A percentile compares a stretch with the other conserved stretches of the same genome.
Evolutionary conservation across 2,329 filamentous ascomycete species (phyloP).

Genomic region (Tolypocladium cylindrosporum): DNA sequence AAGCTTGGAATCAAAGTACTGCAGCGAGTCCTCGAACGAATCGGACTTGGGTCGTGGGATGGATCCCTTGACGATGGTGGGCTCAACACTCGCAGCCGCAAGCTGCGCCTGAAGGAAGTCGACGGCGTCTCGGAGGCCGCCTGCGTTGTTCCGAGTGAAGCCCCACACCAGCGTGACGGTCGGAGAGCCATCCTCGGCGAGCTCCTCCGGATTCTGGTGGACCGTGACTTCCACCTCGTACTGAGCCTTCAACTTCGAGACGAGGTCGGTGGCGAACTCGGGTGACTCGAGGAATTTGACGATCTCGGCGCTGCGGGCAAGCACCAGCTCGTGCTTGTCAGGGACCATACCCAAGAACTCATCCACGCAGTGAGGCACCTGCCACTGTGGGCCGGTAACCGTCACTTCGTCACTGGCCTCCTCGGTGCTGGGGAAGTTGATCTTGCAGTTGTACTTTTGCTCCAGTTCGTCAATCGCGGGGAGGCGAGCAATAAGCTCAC

Average conservation of each 20-base stretch:
- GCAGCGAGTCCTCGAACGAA: constrained; percentile 93
- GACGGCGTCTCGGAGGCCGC: constrained; percentile 88
- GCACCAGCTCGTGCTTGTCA: constrained; percentile 83
- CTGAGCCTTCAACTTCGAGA: constrained; percentile 77
- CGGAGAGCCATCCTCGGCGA: constrained; percentile 45
- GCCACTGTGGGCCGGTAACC: constrained; percentile 94
- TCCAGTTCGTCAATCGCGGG: constrained; percentile 87
- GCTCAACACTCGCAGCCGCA: constrained; percentile 81
- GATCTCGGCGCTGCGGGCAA: constrained; percentile 66
- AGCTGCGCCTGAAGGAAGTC: constrained; percentile 85
- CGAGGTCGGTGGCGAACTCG: constrained; percentile 71
- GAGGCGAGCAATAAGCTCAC: constrained; percentile 82
- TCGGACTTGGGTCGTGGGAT: constrained; percentile 98
- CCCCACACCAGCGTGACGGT: constrained; percentile 60
- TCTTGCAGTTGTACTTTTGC: constrained; percentile 99
- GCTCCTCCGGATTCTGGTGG: constrained; percentile 51
- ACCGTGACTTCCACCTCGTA: constrained; percentile 84
- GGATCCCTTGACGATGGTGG: constrained; percentile 79
- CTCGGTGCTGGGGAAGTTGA: constrained; percentile 95
- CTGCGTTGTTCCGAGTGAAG: constrained; percentile 95
- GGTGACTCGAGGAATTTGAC: constrained; percentile 73
- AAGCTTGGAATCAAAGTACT: constrained; percentile 94
- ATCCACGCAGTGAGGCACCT: constrained; percentile 93
- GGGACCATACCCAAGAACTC: constrained; percentile 97
- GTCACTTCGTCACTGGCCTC: constrained; percentile 93